These are phyloP conservation scores for Lachnellula arida DNA, from an alignment of 2,329 filamentous ascomycete genomes.

Conservation along the genomic window DNA sequence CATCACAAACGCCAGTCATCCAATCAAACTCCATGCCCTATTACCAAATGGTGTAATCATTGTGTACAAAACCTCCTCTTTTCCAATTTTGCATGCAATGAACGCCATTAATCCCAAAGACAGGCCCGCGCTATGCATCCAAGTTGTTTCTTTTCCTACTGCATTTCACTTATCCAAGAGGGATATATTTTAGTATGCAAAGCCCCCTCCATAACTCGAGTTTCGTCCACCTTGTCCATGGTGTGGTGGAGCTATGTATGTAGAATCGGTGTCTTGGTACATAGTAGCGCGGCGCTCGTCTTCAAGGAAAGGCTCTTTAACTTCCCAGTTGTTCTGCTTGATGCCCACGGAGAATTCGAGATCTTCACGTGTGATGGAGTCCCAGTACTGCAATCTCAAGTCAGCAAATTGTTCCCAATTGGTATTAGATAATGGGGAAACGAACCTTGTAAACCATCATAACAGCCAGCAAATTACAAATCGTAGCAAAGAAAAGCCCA, in stretches of 20 bases:
- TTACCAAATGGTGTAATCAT: not conserved
- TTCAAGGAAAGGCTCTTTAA: slow-evolving; percentile 69
- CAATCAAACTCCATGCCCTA: not conserved
- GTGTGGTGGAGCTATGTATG: slow-evolving; percentile 13
- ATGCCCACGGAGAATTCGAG: slow-evolving; percentile 96
- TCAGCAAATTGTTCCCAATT: slow-evolving; percentile 5
- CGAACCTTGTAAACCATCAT: slow-evolving; percentile 99
- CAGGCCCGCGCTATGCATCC: not conserved
- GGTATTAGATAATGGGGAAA: slow-evolving; percentile 5
- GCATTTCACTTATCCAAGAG: not conserved
- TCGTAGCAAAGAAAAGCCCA: slow-evolving; percentile 88
- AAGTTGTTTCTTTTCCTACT: not conserved
- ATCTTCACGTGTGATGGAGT: slow-evolving; percentile 97
- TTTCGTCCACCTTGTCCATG: slow-evolving; percentile 20
- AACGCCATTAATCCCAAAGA: not conserved
- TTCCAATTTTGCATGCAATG: not conserved
- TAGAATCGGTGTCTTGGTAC: slow-evolving; percentile 30
- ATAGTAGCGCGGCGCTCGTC: slow-evolving; percentile 30
- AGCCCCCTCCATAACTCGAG: slow-evolving; percentile 32
- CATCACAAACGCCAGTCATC: not conserved
- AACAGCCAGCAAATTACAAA: slow-evolving; percentile 87
- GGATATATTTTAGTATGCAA: slow-evolving; percentile 20
- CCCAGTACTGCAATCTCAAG: slow-evolving; percentile 71
- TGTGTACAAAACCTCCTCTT: not conserved
- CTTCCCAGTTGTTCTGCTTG: slow-evolving; percentile 95